Evolutionary conservation across 1,284 basidiomycete species (phyloP).

Genomic region (Malassezia restricta): DNA sequence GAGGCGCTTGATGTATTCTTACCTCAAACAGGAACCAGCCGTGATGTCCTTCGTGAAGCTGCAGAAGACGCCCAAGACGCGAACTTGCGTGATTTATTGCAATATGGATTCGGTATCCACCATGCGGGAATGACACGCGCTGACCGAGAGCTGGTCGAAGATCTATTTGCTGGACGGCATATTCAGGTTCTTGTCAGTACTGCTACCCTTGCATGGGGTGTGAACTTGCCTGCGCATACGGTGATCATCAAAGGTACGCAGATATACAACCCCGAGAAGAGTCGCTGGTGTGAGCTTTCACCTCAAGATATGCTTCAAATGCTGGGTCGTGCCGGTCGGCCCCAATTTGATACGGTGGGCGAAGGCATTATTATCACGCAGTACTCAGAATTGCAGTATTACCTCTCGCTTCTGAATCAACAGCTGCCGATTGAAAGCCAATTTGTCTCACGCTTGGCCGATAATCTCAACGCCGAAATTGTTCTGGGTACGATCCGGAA

Average conservation of each 20-base stretch:
- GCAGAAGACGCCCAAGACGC: constrained; percentile 70
- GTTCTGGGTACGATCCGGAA: constrained; percentile 91
- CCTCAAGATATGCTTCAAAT: constrained; percentile 96
- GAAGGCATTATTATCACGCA: constrained; percentile 99
- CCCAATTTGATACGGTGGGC: constrained; percentile 92
- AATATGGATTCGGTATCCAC: constrained; percentile 94
- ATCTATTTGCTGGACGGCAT: constrained; percentile 81
- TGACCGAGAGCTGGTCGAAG: constrained; percentile 84
- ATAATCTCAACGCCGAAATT: constrained; percentile 95
- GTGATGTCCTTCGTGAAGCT: constrained; percentile 50
- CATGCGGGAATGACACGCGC: constrained; percentile 97
- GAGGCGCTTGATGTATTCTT: constrained; percentile 92
- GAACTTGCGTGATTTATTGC: constrained; percentile 76
- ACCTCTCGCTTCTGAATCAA: constrained; percentile 48
- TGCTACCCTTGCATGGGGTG: constrained; percentile 97
- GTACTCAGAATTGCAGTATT: constrained; percentile 91
- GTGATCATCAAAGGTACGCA: constrained; percentile 99
- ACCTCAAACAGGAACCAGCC: constrained; percentile 30
- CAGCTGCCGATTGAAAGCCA: constrained; percentile 79
- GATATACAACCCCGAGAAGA: constrained; percentile 98
- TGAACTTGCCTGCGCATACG: constrained; percentile 92
- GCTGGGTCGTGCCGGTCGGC: constrained; percentile 93
- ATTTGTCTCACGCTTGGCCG: constrained; percentile 79
- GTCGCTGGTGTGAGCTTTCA: constrained; percentile 89
- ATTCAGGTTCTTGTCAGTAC: constrained; percentile 93